Conservation (phyloP, 1,284 basidiomycete genomes). For the Cutaneotrichosporon sp. region DNA sequence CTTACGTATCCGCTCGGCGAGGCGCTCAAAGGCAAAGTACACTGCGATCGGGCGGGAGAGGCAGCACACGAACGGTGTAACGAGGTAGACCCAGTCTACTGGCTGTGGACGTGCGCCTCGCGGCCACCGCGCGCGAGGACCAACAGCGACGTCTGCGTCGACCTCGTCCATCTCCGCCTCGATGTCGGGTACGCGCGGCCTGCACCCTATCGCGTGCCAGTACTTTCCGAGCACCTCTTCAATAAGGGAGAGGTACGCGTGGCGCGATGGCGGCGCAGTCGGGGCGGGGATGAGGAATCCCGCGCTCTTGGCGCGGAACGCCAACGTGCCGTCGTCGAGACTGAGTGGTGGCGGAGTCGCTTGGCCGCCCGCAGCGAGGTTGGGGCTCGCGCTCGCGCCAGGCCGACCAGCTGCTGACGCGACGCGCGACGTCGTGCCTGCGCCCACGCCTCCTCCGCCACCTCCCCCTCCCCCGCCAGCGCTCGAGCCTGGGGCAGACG, state of each 20-base stretch:
- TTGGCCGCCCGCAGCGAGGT: background rate
- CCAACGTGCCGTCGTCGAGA: constrained; percentile 8
- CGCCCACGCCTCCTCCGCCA: background rate
- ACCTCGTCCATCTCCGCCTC: background rate
- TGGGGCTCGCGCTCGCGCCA: background rate
- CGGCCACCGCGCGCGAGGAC: constrained; percentile 6
- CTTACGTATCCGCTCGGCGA: constrained; percentile 39
- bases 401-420: background rate
- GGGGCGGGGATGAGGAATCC: constrained; percentile 36
- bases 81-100: constrained; percentile 41
- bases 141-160: constrained; percentile 1
- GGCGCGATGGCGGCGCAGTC: constrained; percentile 30
- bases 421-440: background rate
- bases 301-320: constrained; percentile 12
- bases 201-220: constrained; percentile 28
- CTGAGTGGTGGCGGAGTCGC: constrained; percentile 8
- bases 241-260: constrained; percentile 30
- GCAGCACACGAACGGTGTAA: constrained; percentile 43
- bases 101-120: constrained; percentile 16
- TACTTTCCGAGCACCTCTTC: constrained; percentile 44
- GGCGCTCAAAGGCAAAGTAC: constrained; percentile 37
- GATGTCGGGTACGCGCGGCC: constrained; percentile 8
- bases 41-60: constrained; percentile 35
- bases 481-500: background rate
- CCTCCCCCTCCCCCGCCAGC: background rate